Conservation (phyloP, 2,329 filamentous ascomycete species). For the Aspergillus pseudotamarii region DNA sequence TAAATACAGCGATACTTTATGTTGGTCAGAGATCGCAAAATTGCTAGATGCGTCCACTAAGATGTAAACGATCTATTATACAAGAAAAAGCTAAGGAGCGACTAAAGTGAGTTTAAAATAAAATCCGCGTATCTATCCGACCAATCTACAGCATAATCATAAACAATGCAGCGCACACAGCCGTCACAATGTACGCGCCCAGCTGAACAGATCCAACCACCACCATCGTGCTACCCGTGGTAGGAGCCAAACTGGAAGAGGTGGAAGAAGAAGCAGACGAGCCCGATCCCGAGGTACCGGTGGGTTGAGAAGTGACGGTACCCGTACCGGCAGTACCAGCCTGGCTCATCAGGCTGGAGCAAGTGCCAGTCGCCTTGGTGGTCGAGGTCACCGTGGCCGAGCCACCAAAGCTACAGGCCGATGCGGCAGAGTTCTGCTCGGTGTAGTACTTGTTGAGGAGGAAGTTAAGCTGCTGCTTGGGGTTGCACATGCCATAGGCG, state of each 20-base stretch:
- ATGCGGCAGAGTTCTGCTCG: slow-evolving; percentile 38
- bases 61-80: slow-evolving; percentile 3
- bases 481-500: slow-evolving; percentile 50
- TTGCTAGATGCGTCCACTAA: neutral
- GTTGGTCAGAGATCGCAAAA: neutral
- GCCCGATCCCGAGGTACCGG: slow-evolving; percentile 25
- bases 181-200: slow-evolving; percentile 47
- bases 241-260: slow-evolving; percentile 12
- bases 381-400: slow-evolving; percentile 42
- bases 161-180: slow-evolving; percentile 46
- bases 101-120: neutral
- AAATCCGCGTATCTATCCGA: neutral
- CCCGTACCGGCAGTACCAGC: slow-evolving; percentile 45
- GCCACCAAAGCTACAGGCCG: slow-evolving; percentile 48
- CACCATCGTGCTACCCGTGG: slow-evolving; percentile 5
- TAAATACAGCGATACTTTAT: neutral
- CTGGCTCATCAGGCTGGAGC: slow-evolving; percentile 41
- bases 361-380: slow-evolving; percentile 39
- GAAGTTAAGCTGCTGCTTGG: slow-evolving; percentile 47
- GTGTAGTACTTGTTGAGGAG: slow-evolving; percentile 49
- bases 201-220: slow-evolving; percentile 30
- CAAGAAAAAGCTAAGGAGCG: neutral
- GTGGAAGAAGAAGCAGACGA: slow-evolving; percentile 21
- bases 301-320: slow-evolving; percentile 40
- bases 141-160: slow-evolving; percentile 51